Evolutionary conservation across 2,329 filamentous ascomycete genomes (phyloP).

Genomic region (Neoscytalidium dimidiatum): DNA sequence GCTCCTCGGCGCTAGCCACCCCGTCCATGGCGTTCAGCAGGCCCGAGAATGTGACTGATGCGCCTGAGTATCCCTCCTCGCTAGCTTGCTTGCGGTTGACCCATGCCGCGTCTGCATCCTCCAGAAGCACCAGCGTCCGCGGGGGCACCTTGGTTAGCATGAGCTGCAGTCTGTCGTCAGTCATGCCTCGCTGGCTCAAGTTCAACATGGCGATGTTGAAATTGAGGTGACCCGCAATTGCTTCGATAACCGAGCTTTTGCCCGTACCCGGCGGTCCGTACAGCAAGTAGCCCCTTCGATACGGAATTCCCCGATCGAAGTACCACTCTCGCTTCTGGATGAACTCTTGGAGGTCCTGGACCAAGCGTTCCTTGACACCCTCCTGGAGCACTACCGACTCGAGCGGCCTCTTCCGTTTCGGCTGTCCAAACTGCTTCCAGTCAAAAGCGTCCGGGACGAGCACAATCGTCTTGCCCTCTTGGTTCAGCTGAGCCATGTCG

Average conservation of each 20-base stretch:
- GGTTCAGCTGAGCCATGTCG: constrained; percentile 71
- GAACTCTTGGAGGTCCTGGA: constrained; percentile 82
- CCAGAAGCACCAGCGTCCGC: constrained; percentile 78
- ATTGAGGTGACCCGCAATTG: constrained; percentile 86
- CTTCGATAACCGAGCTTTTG: constrained; percentile 96
- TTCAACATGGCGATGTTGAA: constrained; percentile 93
- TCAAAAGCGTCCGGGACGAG: constrained; percentile 77
- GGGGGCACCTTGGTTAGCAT: constrained; percentile 83
- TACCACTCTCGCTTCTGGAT: constrained; percentile 82
- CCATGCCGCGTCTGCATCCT: constrained; percentile 92
- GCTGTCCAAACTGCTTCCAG: constrained; percentile 82
- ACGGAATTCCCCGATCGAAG: constrained; percentile 90
- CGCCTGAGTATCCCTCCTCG: constrained; percentile 79
- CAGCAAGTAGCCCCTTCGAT: constrained; percentile 83
- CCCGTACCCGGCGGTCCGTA: constrained; percentile 89
- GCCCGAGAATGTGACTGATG: constrained; percentile 92
- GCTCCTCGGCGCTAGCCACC: constrained; percentile 90
- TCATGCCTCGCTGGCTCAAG: constrained; percentile 84
- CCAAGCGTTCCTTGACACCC: constrained; percentile 79
- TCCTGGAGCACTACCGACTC: constrained; percentile 84
- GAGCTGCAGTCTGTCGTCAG: constrained; percentile 84
- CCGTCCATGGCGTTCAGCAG: constrained; percentile 74
- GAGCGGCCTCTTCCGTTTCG: constrained; percentile 82
- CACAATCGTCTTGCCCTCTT: constrained; percentile 91
- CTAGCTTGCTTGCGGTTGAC: constrained; percentile 76